Base-by-base conservation (phyloP, 2,329 filamentous ascomycete species). In the Xenoacremonium recifei region DNA sequence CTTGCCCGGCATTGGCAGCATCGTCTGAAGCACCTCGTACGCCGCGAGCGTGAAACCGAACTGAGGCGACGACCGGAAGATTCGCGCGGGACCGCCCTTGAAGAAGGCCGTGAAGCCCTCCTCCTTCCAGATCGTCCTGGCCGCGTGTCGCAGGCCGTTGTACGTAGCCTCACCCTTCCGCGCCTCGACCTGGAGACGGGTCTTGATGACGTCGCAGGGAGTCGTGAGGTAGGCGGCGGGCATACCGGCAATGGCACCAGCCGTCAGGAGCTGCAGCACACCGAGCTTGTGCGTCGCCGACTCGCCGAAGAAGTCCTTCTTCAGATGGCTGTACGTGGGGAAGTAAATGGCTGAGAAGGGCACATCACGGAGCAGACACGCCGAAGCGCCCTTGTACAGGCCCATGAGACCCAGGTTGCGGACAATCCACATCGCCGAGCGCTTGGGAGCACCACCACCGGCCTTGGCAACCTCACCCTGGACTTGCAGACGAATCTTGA, bases 261-360 rank as follows among this genome's bases (percentile, higher is more conserved):
- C 90, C 16, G 89, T 93, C 49, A 99, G 79, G 42, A 99, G 85
- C 71, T 97, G 92, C 29, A 96, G 47, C 36, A 99, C 79, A 37
- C 92, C 89, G 18, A 99, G 83, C 70, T 89, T 93, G 73, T 96
- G 89, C 43, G 84, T 87, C 5, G 77, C 76, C 10, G 86, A 84
- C 72, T 99, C 93, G 67, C 93, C 92, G 57, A 97, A 99, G 63
- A 92, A 74, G 68, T 96, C 92, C 61, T 79, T 83, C 78, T 99
- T 99, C 58, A 99, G 70, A 64, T 99, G 93, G 64, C 81, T 87
- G 75, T 99, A 99, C 17, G 90, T 86, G 3, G 93, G 92, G 82
- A 99, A 99, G 75, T 99, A 99, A 63, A 99, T 99, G 58, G 89
- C 90, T 16, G 92, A 97, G 75, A 99, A 99, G 33, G 93, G 93